These are phyloP conservation scores for Phytophthora crassamura DNA, from an alignment of 352 stramenopile genomes.

Conservation along the genomic window DNA sequence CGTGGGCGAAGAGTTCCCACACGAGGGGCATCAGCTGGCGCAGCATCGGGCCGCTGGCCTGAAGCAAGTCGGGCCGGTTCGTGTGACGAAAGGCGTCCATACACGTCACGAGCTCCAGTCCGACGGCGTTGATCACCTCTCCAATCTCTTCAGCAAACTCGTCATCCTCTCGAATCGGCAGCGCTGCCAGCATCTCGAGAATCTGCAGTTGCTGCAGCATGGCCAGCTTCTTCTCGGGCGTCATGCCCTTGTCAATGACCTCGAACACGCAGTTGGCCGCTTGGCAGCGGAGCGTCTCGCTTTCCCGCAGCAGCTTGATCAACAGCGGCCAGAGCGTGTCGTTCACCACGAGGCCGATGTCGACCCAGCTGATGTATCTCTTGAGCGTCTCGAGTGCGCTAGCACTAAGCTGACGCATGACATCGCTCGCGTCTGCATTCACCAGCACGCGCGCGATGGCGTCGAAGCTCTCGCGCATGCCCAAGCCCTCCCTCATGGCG, in stretches of 20 bases:
- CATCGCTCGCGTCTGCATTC: slow-evolving; percentile 71
- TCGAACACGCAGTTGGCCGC: slow-evolving; percentile 88
- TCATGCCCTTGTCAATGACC: slow-evolving; percentile 90
- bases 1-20: slow-evolving; percentile 83
- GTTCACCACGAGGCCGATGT: slow-evolving; percentile 85
- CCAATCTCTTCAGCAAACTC: slow-evolving; percentile 85
- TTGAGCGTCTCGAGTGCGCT: slow-evolving; percentile 82
- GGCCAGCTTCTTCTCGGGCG: slow-evolving; percentile 82
- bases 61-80: slow-evolving; percentile 50
- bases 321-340: slow-evolving; percentile 82
- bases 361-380: slow-evolving; percentile 89
- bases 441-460: slow-evolving; percentile 85
- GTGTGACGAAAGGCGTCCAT: slow-evolving; percentile 82
- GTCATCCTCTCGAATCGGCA: slow-evolving; percentile 80
- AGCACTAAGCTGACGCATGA: slow-evolving; percentile 73
- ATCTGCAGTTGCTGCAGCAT: slow-evolving; percentile 78
- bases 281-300: slow-evolving; percentile 63
- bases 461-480: slow-evolving; percentile 82
- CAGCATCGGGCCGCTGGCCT: slow-evolving; percentile 64
- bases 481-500: slow-evolving; percentile 80
- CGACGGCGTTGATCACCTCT: slow-evolving; percentile 85
- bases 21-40: slow-evolving; percentile 80
- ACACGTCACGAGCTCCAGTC: slow-evolving; percentile 80
- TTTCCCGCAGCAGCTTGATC: slow-evolving; percentile 72
- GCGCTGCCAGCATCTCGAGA: slow-evolving; percentile 55